phyloP scores from a whole-genome alignment of 1,284 basidiomycete genomes.

The Peniophora sp. region DNA sequence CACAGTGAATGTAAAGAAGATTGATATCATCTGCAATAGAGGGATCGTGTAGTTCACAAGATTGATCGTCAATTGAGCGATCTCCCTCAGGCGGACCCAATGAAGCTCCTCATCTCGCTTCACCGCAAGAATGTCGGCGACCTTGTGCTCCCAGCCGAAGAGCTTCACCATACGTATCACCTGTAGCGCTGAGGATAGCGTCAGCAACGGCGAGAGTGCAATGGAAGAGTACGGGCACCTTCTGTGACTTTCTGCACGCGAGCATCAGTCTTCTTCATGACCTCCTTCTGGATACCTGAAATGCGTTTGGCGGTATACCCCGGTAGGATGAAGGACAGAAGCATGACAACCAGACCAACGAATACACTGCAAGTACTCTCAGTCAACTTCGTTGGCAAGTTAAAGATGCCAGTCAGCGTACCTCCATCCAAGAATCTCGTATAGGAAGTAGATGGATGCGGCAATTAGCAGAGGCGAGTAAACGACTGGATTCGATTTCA shows the following conservation, averaged over 20 bases:
- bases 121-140: constrained; percentile 33
- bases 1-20: constrained; percentile 34
- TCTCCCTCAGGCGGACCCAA: constrained; percentile 33
- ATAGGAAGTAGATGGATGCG: no score
- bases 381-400: no score
- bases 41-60: constrained; percentile 46
- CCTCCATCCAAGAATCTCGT: no score
- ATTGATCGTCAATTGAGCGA: constrained; percentile 29
- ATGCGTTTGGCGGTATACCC: constrained; percentile 24
- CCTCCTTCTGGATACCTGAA: constrained; percentile 21
- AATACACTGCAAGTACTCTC: constrained; percentile 45
- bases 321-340: constrained; percentile 46
- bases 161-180: constrained; percentile 49
- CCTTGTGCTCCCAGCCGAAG: constrained; percentile 50
- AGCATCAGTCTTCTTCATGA: constrained; percentile 34
- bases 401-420: no score
- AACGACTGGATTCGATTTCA: no score
- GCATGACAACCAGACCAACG: constrained; percentile 45
- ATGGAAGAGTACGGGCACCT: constrained; percentile 19
- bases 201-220: neutral
- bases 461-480: no score
- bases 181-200: constrained; percentile 14
- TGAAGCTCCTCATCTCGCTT: constrained; percentile 51
- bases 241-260: constrained; percentile 44
- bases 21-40: constrained; percentile 52